Percentiles rank a stretch among this genome's conserved stretches.
These are phyloP conservation scores for Metschnikowia cubensis DNA, from an alignment of 805 yeast genomes.

Conservation along the genomic window DNA sequence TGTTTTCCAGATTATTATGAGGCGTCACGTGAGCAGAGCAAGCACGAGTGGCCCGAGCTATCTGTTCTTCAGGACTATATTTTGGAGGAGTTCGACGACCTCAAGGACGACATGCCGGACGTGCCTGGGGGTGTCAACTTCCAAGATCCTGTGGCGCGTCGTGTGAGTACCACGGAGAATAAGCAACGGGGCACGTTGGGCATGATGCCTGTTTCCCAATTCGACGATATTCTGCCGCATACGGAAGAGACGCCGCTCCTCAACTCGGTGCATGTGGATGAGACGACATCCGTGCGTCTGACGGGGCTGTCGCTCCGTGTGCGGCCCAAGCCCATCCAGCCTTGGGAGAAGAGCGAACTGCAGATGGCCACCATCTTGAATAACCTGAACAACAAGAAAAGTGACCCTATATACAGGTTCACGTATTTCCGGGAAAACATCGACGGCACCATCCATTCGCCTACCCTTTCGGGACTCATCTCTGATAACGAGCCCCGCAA, in stretches of 20 bases:
- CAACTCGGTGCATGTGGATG: constrained; percentile 28
- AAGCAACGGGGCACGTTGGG: background rate
- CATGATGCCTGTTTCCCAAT: background rate
- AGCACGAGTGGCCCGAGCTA: constrained; percentile 76
- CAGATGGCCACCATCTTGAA: constrained; percentile 30
- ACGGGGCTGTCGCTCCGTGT: constrained; percentile 42
- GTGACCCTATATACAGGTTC: constrained; percentile 54
- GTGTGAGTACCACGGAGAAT: constrained; percentile 8
- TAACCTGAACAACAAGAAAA: constrained; percentile 29
- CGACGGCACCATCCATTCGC: constrained; percentile 85
- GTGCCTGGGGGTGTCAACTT: constrained; percentile 32
- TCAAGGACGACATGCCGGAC: constrained; percentile 20
- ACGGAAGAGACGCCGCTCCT: constrained; percentile 30
- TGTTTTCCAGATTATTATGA: constrained; percentile 75
- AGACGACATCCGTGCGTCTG: constrained; percentile 39
- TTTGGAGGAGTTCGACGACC: constrained; percentile 53
- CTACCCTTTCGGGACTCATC: constrained; percentile 73
- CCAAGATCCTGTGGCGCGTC: constrained; percentile 30
- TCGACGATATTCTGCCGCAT: constrained; percentile 11
- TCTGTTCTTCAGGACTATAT: constrained; percentile 72
- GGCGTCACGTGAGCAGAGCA: constrained; percentile 20
- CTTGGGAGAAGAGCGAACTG: constrained; percentile 54
- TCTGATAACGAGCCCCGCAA: constrained; percentile 8
- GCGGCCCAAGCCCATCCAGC: constrained; percentile 70
- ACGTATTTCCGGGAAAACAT: constrained; percentile 90